These are phyloP conservation scores for Carex pumila DNA, from an alignment of 176 grass and related monocot species.

Conservation along the genomic window DNA sequence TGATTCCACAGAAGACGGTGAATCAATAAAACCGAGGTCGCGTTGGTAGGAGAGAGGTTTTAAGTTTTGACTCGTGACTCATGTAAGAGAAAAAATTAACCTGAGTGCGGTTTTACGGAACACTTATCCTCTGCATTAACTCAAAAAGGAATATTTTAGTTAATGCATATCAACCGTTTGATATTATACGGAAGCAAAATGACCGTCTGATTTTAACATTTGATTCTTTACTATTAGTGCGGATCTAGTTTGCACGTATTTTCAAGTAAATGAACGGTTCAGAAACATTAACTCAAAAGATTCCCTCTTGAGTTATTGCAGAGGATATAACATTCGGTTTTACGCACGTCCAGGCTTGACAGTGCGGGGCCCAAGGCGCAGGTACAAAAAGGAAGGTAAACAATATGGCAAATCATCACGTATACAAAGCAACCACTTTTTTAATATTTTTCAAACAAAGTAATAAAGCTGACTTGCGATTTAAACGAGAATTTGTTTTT, in stretches of 20 bases:
- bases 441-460: background rate
- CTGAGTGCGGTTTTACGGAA: background rate
- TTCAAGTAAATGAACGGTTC: too few relatives aligned
- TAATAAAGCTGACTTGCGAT: background rate
- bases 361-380: background rate
- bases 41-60: conserved; percentile 16
- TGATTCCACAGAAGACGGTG: background rate
- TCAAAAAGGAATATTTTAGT: too few relatives aligned
- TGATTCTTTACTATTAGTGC: too few relatives aligned
- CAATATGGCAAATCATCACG: background rate
- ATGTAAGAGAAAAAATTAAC: background rate
- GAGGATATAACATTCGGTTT: background rate
- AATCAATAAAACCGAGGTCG: background rate
- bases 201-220: too few relatives aligned
- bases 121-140: too few relatives aligned
- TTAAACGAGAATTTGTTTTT: background rate
- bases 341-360: background rate
- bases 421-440: background rate
- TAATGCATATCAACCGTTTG: too few relatives aligned
- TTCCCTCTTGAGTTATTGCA: too few relatives aligned
- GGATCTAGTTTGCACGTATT: too few relatives aligned
- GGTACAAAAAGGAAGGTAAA: background rate
- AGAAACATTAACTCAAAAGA: too few relatives aligned
- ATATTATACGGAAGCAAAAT: too few relatives aligned
- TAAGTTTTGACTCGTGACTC: conserved; percentile 25